These are phyloP conservation scores for Cenchrus purpureus DNA, from an alignment of 176 grass and related monocot species.

Conservation along the genomic window DNA sequence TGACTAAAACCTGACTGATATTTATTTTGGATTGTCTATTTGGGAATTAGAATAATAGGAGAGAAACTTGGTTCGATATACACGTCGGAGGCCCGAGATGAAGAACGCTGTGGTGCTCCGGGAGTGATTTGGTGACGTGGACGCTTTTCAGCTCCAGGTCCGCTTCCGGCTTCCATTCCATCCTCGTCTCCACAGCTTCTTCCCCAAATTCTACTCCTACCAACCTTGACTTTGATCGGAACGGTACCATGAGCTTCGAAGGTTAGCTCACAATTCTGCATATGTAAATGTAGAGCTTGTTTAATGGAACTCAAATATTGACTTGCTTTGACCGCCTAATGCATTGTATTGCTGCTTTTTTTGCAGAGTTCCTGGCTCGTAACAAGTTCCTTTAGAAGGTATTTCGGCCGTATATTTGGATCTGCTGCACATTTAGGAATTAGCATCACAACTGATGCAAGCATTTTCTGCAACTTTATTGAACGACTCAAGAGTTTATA, in stretches of 20 bases:
- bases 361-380: conserved; percentile 76
- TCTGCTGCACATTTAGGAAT: not conserved
- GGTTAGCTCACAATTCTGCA: conserved; percentile 35
- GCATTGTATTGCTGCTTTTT: no score
- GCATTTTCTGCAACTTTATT: not conserved
- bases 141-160: conserved; percentile 68
- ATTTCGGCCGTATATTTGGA: not conserved
- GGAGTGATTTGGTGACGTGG: conserved; percentile 78
- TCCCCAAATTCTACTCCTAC: not conserved
- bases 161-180: not conserved
- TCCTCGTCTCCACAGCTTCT: not conserved
- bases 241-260: conserved; percentile 87
- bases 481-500: not conserved
- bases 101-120: conserved; percentile 63
- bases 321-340: not conserved
- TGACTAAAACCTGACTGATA: no score
- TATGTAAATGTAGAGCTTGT: not conserved
- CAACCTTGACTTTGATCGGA: conserved; percentile 76
- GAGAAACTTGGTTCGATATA: no score
- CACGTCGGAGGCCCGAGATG: conserved; percentile 21
- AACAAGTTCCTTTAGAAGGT: conserved; percentile 80
- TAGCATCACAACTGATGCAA: no score
- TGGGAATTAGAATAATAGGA: no score
- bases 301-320: not conserved
- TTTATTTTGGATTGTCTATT: no score